Evolutionary conservation across 768 basidiomycete genomes (phyloP), one percentile per base, ranked within the genome.

Genomic region (Cyclocybe cylindracea): DNA sequence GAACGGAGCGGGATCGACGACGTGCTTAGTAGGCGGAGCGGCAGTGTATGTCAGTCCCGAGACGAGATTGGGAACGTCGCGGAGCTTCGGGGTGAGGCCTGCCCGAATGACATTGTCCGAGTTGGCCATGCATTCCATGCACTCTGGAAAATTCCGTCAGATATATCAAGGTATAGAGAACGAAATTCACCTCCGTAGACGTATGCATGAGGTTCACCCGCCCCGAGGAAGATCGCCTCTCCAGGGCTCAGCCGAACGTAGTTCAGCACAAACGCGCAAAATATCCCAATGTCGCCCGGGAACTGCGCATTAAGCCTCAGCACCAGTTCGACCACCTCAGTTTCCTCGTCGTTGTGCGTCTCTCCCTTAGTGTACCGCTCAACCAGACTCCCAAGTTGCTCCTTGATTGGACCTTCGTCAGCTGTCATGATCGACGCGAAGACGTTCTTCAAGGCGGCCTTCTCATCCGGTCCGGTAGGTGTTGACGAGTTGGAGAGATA

Each of bases 61-160:
- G 52, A 97, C 78, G 39, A 99, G 85, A 57, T 96, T 98, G 8
- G 86, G 85, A 34, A 99, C 86, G 67, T 99, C 97, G 47, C 97
- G 87, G 32, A 92, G 80, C 71, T 99, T 99, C 2, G 97, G 96
- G 0, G 97, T 99, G 37, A 99, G 84, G 10, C 97, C 97, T 6
- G 97, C 97, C 32, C 97, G 91, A 57, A 99, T 95, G 68, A 99
- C 97, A 67, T 98, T 98, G 74, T 99, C 97, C 0, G 93, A 95
- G 55, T 95, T 95, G 19, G 96, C 96, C 95, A 98, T 98, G 74
- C 94, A 96, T 65, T 98, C 97, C 65, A 98, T 93, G 69, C 95
- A 95, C 65, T 99, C 96, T 96, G 61, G 4, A 37, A 31, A 3
- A 31, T 37, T 13, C 37, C 46, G 13, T 14, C 4, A 47, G 31